Evolutionary conservation across 2,329 filamentous ascomycete species (phyloP), one percentile per base, ranked within the genome.

Genomic region (Trichoderma endophyticum): DNA sequence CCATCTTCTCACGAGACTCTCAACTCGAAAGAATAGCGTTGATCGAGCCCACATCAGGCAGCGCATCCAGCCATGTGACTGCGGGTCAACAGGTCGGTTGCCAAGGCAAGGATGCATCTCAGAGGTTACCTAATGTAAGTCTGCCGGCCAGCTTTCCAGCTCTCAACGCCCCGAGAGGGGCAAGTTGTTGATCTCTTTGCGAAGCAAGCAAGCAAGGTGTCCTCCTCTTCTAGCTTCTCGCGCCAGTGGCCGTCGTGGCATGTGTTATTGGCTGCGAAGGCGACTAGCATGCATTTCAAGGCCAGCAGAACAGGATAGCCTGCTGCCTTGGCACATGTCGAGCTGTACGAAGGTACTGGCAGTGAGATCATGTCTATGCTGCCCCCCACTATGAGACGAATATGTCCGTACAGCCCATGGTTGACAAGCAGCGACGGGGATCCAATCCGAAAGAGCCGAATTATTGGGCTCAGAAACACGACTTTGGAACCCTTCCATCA

Each of bases 21-120:
- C 6, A 28, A 26, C n/a, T 59, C 28, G 64, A 72, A 63, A n/a
- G 34, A 61, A 30, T 70, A 70, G 67, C 57, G 67, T 62, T 54
- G 43, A 54, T 70, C 39, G 39, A 61, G 70, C 51, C 63, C 54
- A 54, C 56, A 56, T 24, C 39, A 32, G 36, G 43, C 67, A 21
- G 57, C 67, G 66, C 57, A n/a, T 59, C 21, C 8, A 59, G 43
- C 71, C 71, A 72, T 72, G 71, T 72, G 71, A 72, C 71, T 64
- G 48, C 36, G 30, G 34, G 70, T 71, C 62, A 39, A 66, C 63
- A 54, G 54, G 62, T 54, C 30, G 32, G 57, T 62, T 62, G 57
- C 67, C 39, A 62, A 70, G 43, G 39, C 67, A 26, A 61, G 36
- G 67, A 71, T 60, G 51, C 51, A 66, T 71, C n/a, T 59, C 34